phyloP scores from a whole-genome alignment of 2,329 filamentous ascomycete genomes.

The Cytospora schulzeri region DNA sequence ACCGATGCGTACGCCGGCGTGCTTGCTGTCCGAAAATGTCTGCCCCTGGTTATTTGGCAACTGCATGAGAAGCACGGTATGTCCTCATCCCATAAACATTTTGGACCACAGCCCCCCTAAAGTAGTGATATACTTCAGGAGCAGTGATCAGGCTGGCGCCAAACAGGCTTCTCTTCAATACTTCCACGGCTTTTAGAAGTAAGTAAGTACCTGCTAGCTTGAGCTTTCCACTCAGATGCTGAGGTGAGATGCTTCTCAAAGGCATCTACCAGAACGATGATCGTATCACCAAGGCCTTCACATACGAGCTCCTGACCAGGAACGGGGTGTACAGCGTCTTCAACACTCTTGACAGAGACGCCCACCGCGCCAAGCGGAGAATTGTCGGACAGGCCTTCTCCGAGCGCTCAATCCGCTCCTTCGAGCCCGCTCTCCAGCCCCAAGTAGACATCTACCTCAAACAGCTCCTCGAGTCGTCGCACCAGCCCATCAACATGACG shows the following conservation, averaged over 20 bases:
- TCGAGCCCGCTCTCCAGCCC: constrained; percentile 28
- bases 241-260: background rate
- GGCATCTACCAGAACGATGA: background rate
- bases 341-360: constrained; percentile 23
- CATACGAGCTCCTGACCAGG: background rate
- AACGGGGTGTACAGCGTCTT: constrained; percentile 9
- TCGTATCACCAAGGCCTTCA: background rate
- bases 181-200: background rate
- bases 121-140: background rate
- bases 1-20: background rate
- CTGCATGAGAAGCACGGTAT: background rate
- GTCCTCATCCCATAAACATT: background rate
- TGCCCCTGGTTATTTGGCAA: background rate
- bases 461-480: background rate
- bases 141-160: background rate
- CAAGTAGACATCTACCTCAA: constrained; percentile 12
- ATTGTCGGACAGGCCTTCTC: constrained; percentile 26
- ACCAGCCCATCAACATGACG: background rate
- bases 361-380: constrained; percentile 26
- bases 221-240: background rate
- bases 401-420: constrained; percentile 28
- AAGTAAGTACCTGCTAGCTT: background rate
- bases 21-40: background rate
- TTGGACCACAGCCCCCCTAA: background rate
- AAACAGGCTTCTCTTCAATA: background rate